Evolutionary conservation across 192 early-diverging fungal genomes (phyloP), one percentile per base, ranked within the genome.

Genomic region (Entomortierella beljakovae): DNA sequence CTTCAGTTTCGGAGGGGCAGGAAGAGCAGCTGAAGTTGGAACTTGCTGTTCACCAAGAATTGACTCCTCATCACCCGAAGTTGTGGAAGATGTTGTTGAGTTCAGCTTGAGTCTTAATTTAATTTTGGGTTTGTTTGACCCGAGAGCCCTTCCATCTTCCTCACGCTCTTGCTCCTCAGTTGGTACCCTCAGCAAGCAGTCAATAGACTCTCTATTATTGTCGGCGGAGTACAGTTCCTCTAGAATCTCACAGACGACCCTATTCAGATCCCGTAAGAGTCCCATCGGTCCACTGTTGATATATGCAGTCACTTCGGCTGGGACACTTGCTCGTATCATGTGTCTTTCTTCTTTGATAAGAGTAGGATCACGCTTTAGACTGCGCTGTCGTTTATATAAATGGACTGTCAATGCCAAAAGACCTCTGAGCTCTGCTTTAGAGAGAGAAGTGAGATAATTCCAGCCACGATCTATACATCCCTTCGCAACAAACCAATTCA

Each of bases 401-500:
- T 64, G 66, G 16, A 46, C 34, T 11, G 74, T 77, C 29, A 77
- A 13, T 1, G 74, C 33, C 66, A 77, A 34, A 2, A 77, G 4
- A 2, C 74, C 74, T 22, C 37, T 26, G 6, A 77, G 51, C 20
- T 77, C 74, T 0, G 52, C 62, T 2, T 22, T 33, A 8, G 74
- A 69, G 15, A 77, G 59, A 1, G 33, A 54, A 0, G 74, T 57
- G 9, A 77, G 38, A 38, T 77, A 64, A 5, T 51, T 53, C 33
- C 72, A 66, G 6, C 91, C 81, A 20, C 85, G 67, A 34, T 85
- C 59, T 9, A 86, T 57, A 68, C 93, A 89, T 23, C 85, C 80
- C 60, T 87, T 82, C 0, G 90, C 90, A 46, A 92, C 92, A 66
- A 93, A 96, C 88, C 95, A 94, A 54, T 94, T 91, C 81, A 97